phyloP scores from a whole-genome alignment of 768 basidiomycete genomes.

The Guyanaporus albipodus region DNA sequence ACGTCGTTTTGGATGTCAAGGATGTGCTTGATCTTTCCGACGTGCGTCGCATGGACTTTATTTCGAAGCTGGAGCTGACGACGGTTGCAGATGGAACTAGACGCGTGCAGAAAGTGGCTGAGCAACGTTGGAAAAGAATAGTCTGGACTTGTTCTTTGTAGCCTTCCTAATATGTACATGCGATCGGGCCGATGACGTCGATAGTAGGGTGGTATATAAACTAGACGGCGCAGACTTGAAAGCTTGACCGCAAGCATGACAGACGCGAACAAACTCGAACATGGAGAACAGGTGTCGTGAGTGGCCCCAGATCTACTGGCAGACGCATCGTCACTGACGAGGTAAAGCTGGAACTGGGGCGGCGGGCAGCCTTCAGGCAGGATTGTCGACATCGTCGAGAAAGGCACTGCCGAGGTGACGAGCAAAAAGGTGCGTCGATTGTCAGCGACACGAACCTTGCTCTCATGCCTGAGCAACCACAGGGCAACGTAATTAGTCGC shows the following conservation, averaged over 20 bases:
- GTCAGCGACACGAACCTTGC: not conserved
- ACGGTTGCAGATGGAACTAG: slow-evolving; percentile 20
- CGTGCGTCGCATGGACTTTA: slow-evolving; percentile 11
- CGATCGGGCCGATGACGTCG: slow-evolving; percentile 12
- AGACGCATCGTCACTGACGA: not conserved
- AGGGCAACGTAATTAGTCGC: slow-evolving; percentile 43
- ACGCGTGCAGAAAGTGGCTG: slow-evolving; percentile 25
- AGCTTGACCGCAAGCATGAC: too few relatives aligned
- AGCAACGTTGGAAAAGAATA: slow-evolving; percentile 8
- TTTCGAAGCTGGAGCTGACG: slow-evolving; percentile 1
- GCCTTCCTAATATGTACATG: slow-evolving; percentile 16
- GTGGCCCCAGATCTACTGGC: slow-evolving; percentile 7
- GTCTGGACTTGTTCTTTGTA: not conserved
- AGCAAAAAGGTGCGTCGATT: slow-evolving; percentile 38
- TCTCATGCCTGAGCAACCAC: not conserved
- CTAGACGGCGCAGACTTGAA: not conserved
- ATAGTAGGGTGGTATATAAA: not conserved
- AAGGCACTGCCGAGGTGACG: slow-evolving; percentile 41
- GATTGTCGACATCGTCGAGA: slow-evolving; percentile 39
- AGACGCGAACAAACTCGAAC: slow-evolving; percentile 25
- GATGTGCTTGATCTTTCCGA: slow-evolving; percentile 23
- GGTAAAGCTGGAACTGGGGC: slow-evolving; percentile 37
- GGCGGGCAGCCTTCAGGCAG: slow-evolving; percentile 30
- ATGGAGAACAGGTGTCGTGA: slow-evolving; percentile 36
- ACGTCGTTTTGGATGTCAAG: slow-evolving; percentile 22